phyloP scores from a whole-genome alignment of 768 basidiomycete species.

The Phylloporus rhodoxanthus region DNA sequence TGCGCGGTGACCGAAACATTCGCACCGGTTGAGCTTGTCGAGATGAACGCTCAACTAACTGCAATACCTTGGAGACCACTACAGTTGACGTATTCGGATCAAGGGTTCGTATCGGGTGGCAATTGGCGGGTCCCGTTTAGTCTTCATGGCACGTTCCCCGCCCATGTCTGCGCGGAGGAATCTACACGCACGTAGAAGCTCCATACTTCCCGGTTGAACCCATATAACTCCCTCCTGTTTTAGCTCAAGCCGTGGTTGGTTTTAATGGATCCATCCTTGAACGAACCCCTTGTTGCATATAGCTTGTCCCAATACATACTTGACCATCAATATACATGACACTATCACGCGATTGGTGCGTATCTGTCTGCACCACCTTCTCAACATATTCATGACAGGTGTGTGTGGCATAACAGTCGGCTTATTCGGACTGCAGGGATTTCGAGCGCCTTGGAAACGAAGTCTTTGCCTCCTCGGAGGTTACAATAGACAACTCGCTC shows the following conservation, averaged over 20 bases:
- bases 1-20: too few relatives aligned
- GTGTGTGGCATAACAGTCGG: conserved; percentile 7
- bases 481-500: conserved; percentile 20
- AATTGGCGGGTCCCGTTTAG: not conserved
- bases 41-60: too few relatives aligned
- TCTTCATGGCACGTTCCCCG: conserved; percentile 5
- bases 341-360: conserved; percentile 24
- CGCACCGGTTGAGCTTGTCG: too few relatives aligned
- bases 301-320: conserved; percentile 19
- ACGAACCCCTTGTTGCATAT: conserved; percentile 12
- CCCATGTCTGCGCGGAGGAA: not conserved
- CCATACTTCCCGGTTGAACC: conserved; percentile 3
- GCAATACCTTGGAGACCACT: not conserved
- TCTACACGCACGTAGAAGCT: not conserved
- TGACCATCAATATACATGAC: conserved; percentile 25
- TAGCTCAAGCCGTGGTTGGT: not conserved
- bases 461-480: conserved; percentile 22
- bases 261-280: conserved; percentile 8
- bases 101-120: not conserved
- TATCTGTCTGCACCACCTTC: not conserved
- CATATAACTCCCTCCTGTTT: conserved; percentile 10
- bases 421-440: conserved; percentile 23
- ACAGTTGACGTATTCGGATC: conserved; percentile 16
- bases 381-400: not conserved
- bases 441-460: conserved; percentile 24